Base-by-base conservation (phyloP, 1,284 basidiomycete species). In the Puccinia hordei region DNA sequence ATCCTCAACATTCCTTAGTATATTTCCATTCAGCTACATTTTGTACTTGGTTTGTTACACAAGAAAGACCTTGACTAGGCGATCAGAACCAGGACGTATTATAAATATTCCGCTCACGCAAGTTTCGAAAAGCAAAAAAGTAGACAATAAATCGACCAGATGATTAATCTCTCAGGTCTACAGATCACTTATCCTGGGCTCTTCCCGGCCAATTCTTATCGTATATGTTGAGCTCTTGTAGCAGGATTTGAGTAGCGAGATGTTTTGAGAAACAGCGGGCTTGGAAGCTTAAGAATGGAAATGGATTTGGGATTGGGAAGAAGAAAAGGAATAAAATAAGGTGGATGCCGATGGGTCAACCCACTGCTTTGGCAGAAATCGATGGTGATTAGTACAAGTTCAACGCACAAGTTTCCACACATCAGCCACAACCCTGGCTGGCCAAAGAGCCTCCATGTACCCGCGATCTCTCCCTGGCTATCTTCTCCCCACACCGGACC, bases 401-500 rank as follows among this genome's bases (percentile, higher is more conserved):
- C n/a, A n/a, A 71, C 75, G 46, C 61, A 77, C 75, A 77, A 66
- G 53, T 77, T 77, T 17, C 75, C 75, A 55, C 75, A 71, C 76
- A 79, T 79, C 35, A 71, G 33, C 65, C 76, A 71, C 15, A 79
- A 24, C 27, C 63, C 76, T 8, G 76, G 66, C 51, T 79, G 76
- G 22, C 76, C 76, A 69, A 13, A 71, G 0, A 71, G 49, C 41
- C 76, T 9, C 76, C 78, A 82, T 35, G 77, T 77, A n/a, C 82
- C 75, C 27, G 87, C 86, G 55, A 90, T 85, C 84, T 91, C 90
- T 0, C 90, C 89, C 82, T 91, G 90, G 17, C 85, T 84, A 82
- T 89, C 87, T 44, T 90, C 83, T 1, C 89, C 88, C 91, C 90
- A 91, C 35, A 91, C 85, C 0, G 87, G 86, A 46, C 87, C 86